Evolutionary conservation across 2,329 filamentous ascomycete species (phyloP), one percentile per base, ranked within the genome.

Genomic region (Davidsoniella eucalypti): DNA sequence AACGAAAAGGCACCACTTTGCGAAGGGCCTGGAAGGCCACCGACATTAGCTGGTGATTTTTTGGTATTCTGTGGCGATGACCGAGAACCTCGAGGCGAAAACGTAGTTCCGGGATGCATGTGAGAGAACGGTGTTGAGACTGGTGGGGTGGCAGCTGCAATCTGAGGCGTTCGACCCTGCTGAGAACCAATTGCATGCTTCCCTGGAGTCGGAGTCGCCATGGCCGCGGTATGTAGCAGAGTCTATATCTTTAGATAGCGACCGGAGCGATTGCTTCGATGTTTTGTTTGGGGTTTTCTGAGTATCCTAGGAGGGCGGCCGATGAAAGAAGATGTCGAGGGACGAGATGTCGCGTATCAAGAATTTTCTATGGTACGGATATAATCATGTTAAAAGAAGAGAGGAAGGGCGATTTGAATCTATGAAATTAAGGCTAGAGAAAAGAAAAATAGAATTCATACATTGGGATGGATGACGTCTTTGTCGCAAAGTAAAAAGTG

Each of bases 1-100:
- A 80, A 82, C 5, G 64, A 63, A 4, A 66, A 61, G 50, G 73
- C 70, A 5, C 67, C 67, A 17, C 26, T 38, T 41, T 49, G 47
- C 2, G 47, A 33, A 29, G 41, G 40, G 5, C 26, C 25, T 61
- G 70, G 67, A 54, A 76, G 58, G 1, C 65, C 69, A 10, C 68
- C 69, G 40, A 65, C 63, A 39, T 70, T 71, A 10, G 75, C 76
- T 1, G 78, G 76, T 5, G 76, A 80, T 58, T 78, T 78, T 64
- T 76, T 78, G 39, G 80, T 66, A 51, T 78, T 74, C 60, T 81
- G 76, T 3, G 78, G 78, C 48, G 78, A 82, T 7, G 76, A 78
- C 47, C 70, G 68, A 8, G 67, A 71, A 29, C 69, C 75, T 25
- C 65, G 68, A 3, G 78, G 77, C 2, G 78, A 79, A 58, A 80